These are phyloP conservation scores for Neopestalotiopsis rosae DNA, from an alignment of 2,329 filamentous ascomycete genomes.

Conservation along the genomic window DNA sequence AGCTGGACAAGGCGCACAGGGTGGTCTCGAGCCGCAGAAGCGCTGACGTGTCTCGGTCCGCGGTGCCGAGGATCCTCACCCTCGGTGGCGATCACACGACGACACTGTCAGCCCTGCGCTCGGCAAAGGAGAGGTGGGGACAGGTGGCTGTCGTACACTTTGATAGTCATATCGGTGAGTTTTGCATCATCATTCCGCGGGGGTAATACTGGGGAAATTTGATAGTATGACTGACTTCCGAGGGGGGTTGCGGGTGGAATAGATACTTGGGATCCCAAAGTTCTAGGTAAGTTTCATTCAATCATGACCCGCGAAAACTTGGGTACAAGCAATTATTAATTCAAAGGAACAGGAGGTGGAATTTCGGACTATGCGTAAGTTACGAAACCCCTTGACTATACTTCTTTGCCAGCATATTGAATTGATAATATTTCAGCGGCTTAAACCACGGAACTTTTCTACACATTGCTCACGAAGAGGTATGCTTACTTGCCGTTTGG, in stretches of 20 bases:
- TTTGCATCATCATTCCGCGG: neutral
- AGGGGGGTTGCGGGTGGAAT: no score
- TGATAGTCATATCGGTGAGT: constrained; percentile 64
- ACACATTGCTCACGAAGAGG: constrained; percentile 66
- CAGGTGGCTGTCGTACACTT: constrained; percentile 69
- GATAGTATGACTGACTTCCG: neutral
- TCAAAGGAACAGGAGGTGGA: constrained; percentile 48
- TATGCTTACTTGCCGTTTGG: constrained; percentile 16
- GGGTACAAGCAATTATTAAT: neutral
- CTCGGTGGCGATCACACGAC: constrained; percentile 71
- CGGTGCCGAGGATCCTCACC: constrained; percentile 59
- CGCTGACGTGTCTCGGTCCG: constrained; percentile 49
- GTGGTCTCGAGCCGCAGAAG: constrained; percentile 38
- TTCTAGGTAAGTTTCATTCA: constrained; percentile 45
- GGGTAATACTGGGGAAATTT: neutral
- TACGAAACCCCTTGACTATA: neutral
- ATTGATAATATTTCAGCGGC: constrained; percentile 36
- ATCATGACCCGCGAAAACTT: no score
- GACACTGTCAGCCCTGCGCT: constrained; percentile 65
- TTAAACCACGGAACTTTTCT: constrained; percentile 68
- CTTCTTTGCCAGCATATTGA: neutral
- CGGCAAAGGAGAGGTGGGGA: constrained; percentile 61
- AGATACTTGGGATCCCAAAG: constrained; percentile 76
- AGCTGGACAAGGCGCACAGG: constrained; percentile 73
- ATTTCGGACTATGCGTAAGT: constrained; percentile 64